phyloP scores from a whole-genome alignment of 2,329 filamentous ascomycete genomes.

The Paraconiothyrium brasiliense region DNA sequence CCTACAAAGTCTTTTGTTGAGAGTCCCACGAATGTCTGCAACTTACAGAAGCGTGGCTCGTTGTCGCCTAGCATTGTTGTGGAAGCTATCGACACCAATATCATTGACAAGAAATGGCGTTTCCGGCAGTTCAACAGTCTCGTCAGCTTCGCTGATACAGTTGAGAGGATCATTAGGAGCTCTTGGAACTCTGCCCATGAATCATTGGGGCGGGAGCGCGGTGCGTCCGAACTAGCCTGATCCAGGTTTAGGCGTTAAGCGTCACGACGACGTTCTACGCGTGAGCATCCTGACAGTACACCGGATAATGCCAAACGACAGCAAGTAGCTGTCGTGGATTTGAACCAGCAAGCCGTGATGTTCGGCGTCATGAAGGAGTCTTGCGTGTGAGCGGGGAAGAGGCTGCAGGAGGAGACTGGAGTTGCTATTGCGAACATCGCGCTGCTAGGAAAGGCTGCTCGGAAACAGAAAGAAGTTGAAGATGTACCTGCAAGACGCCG shows the following conservation, averaged over 20 bases:
- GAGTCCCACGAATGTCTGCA: background rate
- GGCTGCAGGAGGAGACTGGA: background rate
- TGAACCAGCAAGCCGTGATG: background rate
- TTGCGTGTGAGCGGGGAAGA: background rate
- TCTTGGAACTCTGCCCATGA: constrained; percentile 2
- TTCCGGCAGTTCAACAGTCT: constrained; percentile 7
- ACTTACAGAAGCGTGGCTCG: background rate
- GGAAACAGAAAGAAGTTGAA: background rate
- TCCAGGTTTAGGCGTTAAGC: background rate
- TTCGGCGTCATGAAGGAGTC: background rate
- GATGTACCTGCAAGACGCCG: background rate
- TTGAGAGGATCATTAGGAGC: background rate
- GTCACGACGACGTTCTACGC: background rate
- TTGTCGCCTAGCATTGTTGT: background rate
- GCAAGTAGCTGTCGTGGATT: background rate
- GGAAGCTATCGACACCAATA: background rate
- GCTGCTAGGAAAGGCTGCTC: background rate
- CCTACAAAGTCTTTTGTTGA: background rate
- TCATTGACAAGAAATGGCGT: constrained; percentile 6
- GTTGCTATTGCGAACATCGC: background rate
- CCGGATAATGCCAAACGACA: background rate
- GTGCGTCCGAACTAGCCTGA: background rate
- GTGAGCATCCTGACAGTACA: background rate
- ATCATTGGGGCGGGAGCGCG: background rate
- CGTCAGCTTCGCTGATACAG: background rate